phyloP scores from a whole-genome alignment of 2,329 filamentous ascomycete genomes.

The Cyanodermella asteris region DNA sequence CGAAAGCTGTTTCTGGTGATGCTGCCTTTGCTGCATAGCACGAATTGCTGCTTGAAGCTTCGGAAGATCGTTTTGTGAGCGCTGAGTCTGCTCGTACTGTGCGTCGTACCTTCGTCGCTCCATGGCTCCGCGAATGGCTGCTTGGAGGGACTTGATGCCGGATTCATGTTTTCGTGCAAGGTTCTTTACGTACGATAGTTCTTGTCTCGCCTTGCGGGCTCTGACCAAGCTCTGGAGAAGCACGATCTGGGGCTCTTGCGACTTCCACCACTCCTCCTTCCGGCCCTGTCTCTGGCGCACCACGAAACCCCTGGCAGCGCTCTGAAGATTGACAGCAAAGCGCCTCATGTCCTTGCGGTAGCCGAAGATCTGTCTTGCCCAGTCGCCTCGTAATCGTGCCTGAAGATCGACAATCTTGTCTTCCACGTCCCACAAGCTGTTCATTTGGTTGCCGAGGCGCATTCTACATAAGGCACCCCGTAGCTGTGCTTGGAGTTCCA shows the following conservation, averaged over 20 bases:
- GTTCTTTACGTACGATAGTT: conserved; percentile 20
- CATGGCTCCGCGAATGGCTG: conserved; percentile 29
- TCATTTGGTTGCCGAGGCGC: conserved; percentile 62
- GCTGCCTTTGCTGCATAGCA: conserved; percentile 36
- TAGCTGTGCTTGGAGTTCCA: conserved; percentile 71
- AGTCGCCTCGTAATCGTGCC: conserved; percentile 69
- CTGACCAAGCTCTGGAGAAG: conserved; percentile 65
- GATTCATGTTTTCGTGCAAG: conserved; percentile 18
- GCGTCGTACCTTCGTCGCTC: conserved; percentile 18
- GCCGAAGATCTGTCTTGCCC: conserved; percentile 57
- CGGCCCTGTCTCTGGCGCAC: conserved; percentile 40
- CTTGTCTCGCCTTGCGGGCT: conserved; percentile 23
- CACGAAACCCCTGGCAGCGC: conserved; percentile 53
- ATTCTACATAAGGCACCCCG: conserved; percentile 62
- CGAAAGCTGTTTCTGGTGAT: conserved; percentile 12
- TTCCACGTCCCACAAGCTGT: conserved; percentile 72
- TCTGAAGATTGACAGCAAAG: conserved; percentile 65
- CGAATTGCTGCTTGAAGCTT: conserved; percentile 36
- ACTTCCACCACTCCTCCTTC: conserved; percentile 46
- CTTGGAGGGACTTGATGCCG: conserved; percentile 29
- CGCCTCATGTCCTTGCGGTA: conserved; percentile 66
- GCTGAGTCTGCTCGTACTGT: conserved; percentile 39
- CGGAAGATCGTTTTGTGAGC: conserved; percentile 41
- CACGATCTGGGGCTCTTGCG: conserved; percentile 48
- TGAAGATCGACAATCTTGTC: conserved; percentile 61